phyloP scores from a whole-genome alignment of 495 filamentous ascomycete genomes.

The Aspergillus funiculosus region DNA sequence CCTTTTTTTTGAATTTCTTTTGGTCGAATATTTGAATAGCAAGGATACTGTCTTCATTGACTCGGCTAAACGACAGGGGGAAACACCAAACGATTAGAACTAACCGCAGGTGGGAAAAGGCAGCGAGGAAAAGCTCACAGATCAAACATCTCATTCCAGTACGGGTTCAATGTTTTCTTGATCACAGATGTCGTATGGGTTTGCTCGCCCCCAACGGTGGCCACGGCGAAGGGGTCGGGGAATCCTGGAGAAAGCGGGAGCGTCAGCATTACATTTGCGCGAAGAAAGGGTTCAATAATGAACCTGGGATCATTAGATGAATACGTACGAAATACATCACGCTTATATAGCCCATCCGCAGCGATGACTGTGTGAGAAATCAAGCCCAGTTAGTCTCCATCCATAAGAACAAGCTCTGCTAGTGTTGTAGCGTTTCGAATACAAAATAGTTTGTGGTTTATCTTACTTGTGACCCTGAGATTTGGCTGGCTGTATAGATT shows the following conservation, averaged over 20 bases:
- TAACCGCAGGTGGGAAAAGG: conserved; percentile 17
- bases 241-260: conserved; percentile 58
- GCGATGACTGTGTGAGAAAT: conserved; percentile 69
- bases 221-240: conserved; percentile 95
- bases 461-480: conserved; percentile 60
- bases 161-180: conserved; percentile 95
- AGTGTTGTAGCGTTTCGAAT: too few species aligned
- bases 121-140: conserved; percentile 51
- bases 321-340: conserved; percentile 87
- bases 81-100: conserved; percentile 4
- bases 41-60: conserved; percentile 89
- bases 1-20: conserved; percentile 99
- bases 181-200: conserved; percentile 93
- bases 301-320: conserved; percentile 6
- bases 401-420: background rate
- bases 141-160: conserved; percentile 99
- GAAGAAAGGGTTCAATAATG: too few species aligned
- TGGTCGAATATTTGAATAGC: conserved; percentile 99
- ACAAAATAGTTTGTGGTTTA: too few species aligned
- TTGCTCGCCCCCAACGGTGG: conserved; percentile 93
- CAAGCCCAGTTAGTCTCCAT: conserved; percentile 15
- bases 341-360: conserved; percentile 95
- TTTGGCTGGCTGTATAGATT: conserved; percentile 48
- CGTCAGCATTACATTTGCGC: conserved; percentile 13
- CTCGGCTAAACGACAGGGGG: conserved; percentile 56